These are phyloP conservation scores for Solanum chiquidenum DNA, from an alignment of 257 asterid species.

Conservation along the genomic window DNA sequence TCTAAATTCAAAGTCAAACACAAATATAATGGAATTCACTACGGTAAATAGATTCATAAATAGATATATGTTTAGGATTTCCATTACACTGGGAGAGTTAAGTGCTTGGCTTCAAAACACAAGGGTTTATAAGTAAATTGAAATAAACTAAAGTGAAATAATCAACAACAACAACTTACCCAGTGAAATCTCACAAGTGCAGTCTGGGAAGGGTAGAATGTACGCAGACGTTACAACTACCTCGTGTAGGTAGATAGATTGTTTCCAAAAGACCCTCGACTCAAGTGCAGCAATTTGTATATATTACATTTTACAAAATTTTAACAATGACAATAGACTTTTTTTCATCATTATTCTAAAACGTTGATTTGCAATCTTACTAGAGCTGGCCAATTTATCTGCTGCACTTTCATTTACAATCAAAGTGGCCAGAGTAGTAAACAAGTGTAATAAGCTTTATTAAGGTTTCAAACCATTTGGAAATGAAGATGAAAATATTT, in stretches of 20 bases:
- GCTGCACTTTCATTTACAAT: not conserved
- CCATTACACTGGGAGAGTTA: not conserved
- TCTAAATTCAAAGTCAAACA: not conserved
- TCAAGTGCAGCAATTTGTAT: not conserved
- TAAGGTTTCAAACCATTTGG: not conserved
- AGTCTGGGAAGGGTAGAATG: too few relatives aligned
- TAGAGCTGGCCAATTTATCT: not conserved
- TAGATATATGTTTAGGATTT: not conserved
- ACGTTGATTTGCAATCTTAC: not conserved
- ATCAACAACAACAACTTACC: too few relatives aligned
- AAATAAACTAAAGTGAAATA: too few relatives aligned
- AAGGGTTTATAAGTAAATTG: not conserved
- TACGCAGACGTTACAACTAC: too few relatives aligned
- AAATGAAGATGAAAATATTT: not conserved
- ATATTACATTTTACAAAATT: not conserved
- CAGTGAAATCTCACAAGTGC: too few relatives aligned
- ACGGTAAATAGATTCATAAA: not conserved
- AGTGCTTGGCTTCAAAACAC: not conserved
- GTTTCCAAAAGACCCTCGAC: too few relatives aligned
- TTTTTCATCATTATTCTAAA: not conserved
- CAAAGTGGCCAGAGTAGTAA: not conserved
- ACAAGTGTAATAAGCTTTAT: not conserved
- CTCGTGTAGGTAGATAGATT: too few relatives aligned
- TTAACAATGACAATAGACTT: not conserved
- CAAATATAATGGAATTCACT: not conserved